These are phyloP conservation scores for Spongispora temasekensis DNA, from an alignment of 1,284 basidiomycete species.

Conservation along the genomic window DNA sequence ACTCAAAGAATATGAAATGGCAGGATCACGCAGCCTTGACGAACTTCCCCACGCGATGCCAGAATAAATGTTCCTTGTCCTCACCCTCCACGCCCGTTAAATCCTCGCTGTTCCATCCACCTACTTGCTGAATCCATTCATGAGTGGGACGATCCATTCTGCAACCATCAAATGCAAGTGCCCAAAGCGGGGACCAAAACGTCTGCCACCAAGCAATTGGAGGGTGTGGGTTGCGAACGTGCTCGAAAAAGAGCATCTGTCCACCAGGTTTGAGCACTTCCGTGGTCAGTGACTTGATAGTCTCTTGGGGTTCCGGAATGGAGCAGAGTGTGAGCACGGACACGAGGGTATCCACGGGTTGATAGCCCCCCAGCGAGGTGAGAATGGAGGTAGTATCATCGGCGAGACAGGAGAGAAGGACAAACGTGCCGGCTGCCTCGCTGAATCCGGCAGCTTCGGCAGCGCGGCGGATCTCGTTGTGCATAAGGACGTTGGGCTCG, in stretches of 20 bases:
- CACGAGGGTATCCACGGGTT: constrained; percentile 55
- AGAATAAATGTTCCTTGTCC: constrained; percentile 53
- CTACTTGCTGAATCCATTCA: constrained; percentile 48
- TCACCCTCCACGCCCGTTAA: constrained; percentile 50
- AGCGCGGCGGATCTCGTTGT: constrained; percentile 48
- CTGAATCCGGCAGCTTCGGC: constrained; percentile 54
- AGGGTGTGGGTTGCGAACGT: constrained; percentile 51
- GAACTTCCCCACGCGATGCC: constrained; percentile 56
- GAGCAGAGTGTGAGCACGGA: constrained; percentile 63
- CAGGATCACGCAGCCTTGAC: constrained; percentile 40
- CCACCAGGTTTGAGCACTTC: constrained; percentile 59
- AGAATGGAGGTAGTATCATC: constrained; percentile 52
- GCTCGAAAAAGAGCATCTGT: constrained; percentile 62
- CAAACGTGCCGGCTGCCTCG: constrained; percentile 47
- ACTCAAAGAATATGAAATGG: not conserved
- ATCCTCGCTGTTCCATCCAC: constrained; percentile 44
- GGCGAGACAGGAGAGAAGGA: constrained; percentile 55
- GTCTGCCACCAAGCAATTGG: constrained; percentile 67
- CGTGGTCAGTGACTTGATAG: constrained; percentile 44
- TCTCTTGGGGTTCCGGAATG: constrained; percentile 50
- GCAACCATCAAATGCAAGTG: constrained; percentile 57
- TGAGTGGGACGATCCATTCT: constrained; percentile 59
- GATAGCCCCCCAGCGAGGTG: constrained; percentile 41
- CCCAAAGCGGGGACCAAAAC: constrained; percentile 70
- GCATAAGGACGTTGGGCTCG: constrained; percentile 72